These are phyloP conservation scores for Polygonum maritimum DNA, from an alignment of 148 eudicot species.

Conservation along the genomic window DNA sequence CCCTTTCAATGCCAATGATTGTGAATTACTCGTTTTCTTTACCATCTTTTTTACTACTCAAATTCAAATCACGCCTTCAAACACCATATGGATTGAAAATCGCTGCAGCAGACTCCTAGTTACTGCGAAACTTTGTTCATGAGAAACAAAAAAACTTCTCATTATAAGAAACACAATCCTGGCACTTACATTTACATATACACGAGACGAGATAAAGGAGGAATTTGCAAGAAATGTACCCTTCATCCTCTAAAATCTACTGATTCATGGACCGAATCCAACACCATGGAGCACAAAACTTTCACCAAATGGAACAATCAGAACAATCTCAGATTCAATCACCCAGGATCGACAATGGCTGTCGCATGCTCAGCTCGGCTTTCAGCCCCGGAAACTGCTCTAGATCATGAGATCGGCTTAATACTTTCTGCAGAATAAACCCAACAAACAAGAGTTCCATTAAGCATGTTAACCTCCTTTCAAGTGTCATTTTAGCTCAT, in stretches of 20 bases:
- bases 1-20: neutral
- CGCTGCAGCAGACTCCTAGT: neutral
- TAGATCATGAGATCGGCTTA: constrained; percentile 64
- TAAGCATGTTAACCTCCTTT: neutral
- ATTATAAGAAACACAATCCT: neutral
- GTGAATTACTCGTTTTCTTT: neutral
- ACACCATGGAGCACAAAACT: neutral
- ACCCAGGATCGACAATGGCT: constrained; percentile 67
- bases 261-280: neutral
- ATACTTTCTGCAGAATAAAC: constrained; percentile 46
- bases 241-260: neutral
- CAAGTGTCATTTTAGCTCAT: too few species aligned
- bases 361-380: constrained; percentile 97
- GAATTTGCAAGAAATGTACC: too few species aligned
- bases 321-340: constrained; percentile 26
- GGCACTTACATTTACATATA: constrained; percentile 2
- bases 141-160: neutral
- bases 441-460: neutral
- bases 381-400: constrained; percentile 64
- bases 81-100: neutral
- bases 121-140: neutral
- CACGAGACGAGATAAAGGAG: neutral
- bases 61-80: neutral
- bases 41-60: neutral
- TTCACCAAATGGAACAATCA: neutral